Conservation (phyloP, 139 green algal genomes). For the Astrephomene gubernaculifera region DNA sequence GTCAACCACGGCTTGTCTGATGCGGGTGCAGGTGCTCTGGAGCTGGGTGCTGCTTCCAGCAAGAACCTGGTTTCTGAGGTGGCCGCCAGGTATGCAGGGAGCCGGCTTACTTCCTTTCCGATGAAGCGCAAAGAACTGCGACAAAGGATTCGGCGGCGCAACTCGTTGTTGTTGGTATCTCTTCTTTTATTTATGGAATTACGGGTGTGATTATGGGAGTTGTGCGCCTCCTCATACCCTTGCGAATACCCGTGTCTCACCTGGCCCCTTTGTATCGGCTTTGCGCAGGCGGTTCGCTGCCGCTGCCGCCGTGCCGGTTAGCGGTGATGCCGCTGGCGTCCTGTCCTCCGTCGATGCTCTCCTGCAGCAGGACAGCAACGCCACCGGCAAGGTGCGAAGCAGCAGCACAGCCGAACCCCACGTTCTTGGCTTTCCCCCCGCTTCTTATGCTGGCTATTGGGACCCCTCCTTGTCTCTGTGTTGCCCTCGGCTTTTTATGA, state of each 20-base stretch:
- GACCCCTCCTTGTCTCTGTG: too few species aligned
- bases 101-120: not conserved
- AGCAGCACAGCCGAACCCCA: not conserved
- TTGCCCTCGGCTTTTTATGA: too few species aligned
- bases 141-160: too few species aligned
- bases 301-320: not conserved
- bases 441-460: not conserved
- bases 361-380: not conserved
- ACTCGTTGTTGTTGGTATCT: too few species aligned
- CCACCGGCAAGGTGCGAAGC: slow-evolving; percentile 1
- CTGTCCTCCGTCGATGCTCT: slow-evolving; percentile 10
- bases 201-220: not conserved
- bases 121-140: not conserved
- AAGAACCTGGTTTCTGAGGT: not conserved
- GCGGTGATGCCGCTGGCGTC: slow-evolving; percentile 16
- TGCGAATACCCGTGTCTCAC: not conserved
- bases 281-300: not conserved
- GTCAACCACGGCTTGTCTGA: not conserved
- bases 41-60: not conserved
- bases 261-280: not conserved
- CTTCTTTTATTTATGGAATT: not conserved
- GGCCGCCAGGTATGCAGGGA: slow-evolving; percentile 2
- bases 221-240: not conserved
- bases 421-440: not conserved
- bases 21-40: not conserved